Evolutionary conservation across 192 early-diverging fungal species (phyloP).

Genomic region (Coemansia sp.): DNA sequence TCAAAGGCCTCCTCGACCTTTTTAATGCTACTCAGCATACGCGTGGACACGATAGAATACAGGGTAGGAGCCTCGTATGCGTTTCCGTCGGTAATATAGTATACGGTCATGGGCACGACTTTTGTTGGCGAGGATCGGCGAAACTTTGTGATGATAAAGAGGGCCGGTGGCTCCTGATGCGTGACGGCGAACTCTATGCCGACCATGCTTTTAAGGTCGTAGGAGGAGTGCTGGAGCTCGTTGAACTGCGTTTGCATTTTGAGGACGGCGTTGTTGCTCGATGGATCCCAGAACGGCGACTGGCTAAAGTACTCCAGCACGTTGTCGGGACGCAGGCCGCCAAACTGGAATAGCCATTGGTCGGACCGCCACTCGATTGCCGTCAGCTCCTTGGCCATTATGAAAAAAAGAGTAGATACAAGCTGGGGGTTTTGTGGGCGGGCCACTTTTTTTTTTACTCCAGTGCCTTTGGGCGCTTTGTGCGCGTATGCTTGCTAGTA

Average conservation of each 20-base stretch:
- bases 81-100: conserved; percentile 74
- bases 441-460: background rate
- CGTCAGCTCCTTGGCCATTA: conserved; percentile 58
- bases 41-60: conserved; percentile 68
- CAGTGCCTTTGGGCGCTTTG: background rate
- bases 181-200: conserved; percentile 79
- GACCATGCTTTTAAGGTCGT: conserved; percentile 64
- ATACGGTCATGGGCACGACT: conserved; percentile 49
- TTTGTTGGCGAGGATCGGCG: conserved; percentile 61
- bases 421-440: too few relatives aligned
- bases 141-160: conserved; percentile 77
- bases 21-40: conserved; percentile 64
- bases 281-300: conserved; percentile 83
- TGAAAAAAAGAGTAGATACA: background rate
- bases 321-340: conserved; percentile 73
- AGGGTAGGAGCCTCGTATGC: conserved; percentile 76
- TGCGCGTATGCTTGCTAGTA: too few relatives aligned
- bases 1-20: conserved; percentile 48
- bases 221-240: conserved; percentile 59
- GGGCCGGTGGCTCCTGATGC: conserved; percentile 64
- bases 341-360: conserved; percentile 63
- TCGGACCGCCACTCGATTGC: conserved; percentile 68
- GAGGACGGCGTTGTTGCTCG: conserved; percentile 77
- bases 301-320: conserved; percentile 80
- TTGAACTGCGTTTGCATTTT: conserved; percentile 86